phyloP scores from a whole-genome alignment of 116 monocot species.

The Cymodocea nodosa region DNA sequence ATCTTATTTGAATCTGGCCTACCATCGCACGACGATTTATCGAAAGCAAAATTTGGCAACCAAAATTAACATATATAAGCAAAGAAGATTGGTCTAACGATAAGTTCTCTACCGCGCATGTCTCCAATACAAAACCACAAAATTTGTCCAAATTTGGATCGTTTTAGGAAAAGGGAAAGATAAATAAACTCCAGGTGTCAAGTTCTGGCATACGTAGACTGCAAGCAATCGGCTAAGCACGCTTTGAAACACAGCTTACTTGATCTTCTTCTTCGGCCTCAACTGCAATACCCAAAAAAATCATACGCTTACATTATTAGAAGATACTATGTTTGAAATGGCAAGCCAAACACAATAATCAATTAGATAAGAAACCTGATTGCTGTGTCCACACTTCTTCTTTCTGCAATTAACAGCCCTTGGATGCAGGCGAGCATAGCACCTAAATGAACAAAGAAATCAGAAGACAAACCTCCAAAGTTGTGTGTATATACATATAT shows the following conservation, averaged over 20 bases:
- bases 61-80: too few species aligned
- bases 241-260: constrained; percentile 16
- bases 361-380: constrained; percentile 23
- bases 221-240: neutral
- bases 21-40: too few species aligned
- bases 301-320: neutral
- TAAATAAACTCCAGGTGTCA: neutral
- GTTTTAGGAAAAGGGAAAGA: neutral
- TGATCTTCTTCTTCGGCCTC: constrained; percentile 75
- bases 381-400: constrained; percentile 83
- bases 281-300: constrained; percentile 17
- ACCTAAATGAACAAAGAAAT: constrained; percentile 17
- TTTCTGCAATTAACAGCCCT: constrained; percentile 74
- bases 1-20: too few species aligned
- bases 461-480: neutral
- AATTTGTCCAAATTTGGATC: too few species aligned
- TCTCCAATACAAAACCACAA: too few species aligned
- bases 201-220: neutral
- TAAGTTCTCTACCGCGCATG: too few species aligned
- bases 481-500: too few species aligned
- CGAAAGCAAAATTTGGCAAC: too few species aligned
- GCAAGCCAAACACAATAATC: neutral
- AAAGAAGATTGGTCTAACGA: too few species aligned
- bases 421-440: constrained; percentile 73
- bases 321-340: neutral